Conservation (phyloP, 371 early-diverging fungal species). For the Amoeboaphelidium protococcarum region DNA sequence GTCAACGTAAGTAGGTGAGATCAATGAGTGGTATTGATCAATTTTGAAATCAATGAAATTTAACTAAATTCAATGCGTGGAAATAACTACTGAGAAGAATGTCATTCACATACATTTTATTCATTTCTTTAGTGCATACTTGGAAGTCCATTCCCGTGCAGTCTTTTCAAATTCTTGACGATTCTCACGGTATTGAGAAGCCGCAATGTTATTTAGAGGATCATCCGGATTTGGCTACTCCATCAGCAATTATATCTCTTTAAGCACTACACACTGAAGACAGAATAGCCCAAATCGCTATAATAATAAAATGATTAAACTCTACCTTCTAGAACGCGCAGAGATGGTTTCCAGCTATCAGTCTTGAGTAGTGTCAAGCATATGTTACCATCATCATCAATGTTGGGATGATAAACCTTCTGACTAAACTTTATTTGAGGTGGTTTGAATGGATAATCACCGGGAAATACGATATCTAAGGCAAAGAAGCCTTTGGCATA, state of each 20-base stretch:
- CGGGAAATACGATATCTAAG: conserved; percentile 43
- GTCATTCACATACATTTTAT: too few relatives aligned
- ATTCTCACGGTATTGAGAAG: conserved; percentile 48
- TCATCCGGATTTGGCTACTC: conserved; percentile 73
- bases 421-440: conserved; percentile 72
- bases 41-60: too few relatives aligned
- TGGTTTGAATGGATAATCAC: conserved; percentile 80
- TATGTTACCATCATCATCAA: conserved; percentile 53
- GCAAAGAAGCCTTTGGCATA: conserved; percentile 63
- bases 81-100: too few relatives aligned
- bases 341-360: conserved; percentile 48
- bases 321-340: neutral
- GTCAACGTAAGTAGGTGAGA: too few relatives aligned
- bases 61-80: too few relatives aligned
- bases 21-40: too few relatives aligned
- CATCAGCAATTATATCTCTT: conserved; percentile 34
- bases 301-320: neutral
- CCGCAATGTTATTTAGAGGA: conserved; percentile 54
- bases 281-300: neutral
- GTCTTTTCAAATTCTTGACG: conserved; percentile 39
- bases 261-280: conserved; percentile 21
- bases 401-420: conserved; percentile 77
- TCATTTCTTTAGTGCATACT: too few relatives aligned
- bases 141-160: conserved; percentile 52
- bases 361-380: too few relatives aligned